Evolutionary conservation across 345 rosid genomes (phyloP).

Genomic region (Aegle marmelos): DNA sequence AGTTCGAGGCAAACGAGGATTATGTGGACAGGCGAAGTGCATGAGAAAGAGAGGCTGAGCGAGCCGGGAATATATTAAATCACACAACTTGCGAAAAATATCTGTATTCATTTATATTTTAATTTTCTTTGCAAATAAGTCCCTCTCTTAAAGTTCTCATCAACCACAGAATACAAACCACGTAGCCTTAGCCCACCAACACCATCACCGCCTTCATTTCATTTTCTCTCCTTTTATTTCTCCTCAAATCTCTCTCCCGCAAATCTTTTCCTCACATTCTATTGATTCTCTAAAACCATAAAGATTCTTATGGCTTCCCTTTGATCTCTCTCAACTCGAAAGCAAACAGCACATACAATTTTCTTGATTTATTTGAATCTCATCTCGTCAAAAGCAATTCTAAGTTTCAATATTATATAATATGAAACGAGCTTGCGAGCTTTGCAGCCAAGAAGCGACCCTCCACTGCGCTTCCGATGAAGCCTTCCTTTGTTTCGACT

Average conservation of each 20-base stretch:
- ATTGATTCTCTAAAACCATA: conserved; percentile 20
- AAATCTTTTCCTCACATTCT: not conserved
- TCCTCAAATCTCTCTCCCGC: not conserved
- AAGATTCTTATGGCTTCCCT: conserved; percentile 1
- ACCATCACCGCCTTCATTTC: not conserved
- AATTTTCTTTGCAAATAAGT: not conserved
- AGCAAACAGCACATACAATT: too few species aligned
- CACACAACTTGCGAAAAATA: not conserved
- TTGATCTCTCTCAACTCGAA: conserved; percentile 13
- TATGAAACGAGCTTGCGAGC: conserved; percentile 27
- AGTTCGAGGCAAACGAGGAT: conserved; percentile 18
- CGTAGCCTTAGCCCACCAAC: not conserved
- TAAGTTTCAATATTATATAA: too few species aligned
- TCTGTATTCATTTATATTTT: too few species aligned
- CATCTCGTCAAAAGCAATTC: too few species aligned
- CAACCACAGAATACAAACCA: conserved; percentile 5
- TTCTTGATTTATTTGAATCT: too few species aligned
- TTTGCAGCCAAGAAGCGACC: conserved; percentile 32
- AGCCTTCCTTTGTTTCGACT: conserved; percentile 41
- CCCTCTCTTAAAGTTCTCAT: not conserved
- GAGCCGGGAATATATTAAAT: not conserved
- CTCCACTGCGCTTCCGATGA: conserved; percentile 43
- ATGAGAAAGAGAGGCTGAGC: conserved; percentile 1
- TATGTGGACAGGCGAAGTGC: conserved; percentile 11
- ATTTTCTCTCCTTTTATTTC: not conserved